Evolutionary conservation across 257 asterid species (phyloP).

Genomic region (Forsythia suspensa): DNA sequence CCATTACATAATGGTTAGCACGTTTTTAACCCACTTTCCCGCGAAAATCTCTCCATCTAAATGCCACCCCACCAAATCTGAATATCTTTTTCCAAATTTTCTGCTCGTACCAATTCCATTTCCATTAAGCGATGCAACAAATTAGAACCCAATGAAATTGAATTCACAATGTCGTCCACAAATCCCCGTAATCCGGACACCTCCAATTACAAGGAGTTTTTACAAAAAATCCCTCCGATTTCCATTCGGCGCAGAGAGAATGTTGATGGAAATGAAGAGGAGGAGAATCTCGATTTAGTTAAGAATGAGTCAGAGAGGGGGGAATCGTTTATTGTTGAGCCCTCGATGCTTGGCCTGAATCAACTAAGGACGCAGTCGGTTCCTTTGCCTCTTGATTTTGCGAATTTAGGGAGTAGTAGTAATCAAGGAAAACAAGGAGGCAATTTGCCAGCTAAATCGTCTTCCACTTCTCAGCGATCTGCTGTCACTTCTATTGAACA

Average conservation of each 20-base stretch:
- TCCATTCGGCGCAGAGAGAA: slow-evolving; percentile 38
- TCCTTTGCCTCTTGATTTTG: slow-evolving; percentile 45
- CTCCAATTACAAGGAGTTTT: slow-evolving; percentile 33
- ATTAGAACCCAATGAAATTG: not conserved
- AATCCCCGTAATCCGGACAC: slow-evolving; percentile 22
- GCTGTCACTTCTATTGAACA: slow-evolving; percentile 41
- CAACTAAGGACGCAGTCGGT: slow-evolving; percentile 73
- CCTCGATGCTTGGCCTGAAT: slow-evolving; percentile 62
- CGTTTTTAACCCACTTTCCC: slow-evolving; percentile 57
- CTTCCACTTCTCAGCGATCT: slow-evolving; percentile 33
- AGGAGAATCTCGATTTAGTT: slow-evolving; percentile 26
- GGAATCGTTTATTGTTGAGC: slow-evolving; percentile 44
- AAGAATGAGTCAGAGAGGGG: slow-evolving; percentile 14
- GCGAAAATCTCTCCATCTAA: slow-evolving; percentile 61
- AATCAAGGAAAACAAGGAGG: slow-evolving; percentile 26
- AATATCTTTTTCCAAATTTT: slow-evolving; percentile 17
- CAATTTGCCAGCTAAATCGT: slow-evolving; percentile 16
- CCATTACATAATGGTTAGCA: slow-evolving; percentile 32
- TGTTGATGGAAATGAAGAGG: slow-evolving; percentile 5
- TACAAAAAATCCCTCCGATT: slow-evolving; percentile 60
- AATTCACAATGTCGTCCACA: slow-evolving; percentile 31
- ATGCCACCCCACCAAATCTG: slow-evolving; percentile 19
- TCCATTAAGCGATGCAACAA: not conserved
- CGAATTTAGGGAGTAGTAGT: slow-evolving; percentile 18
- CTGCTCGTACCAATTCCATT: slow-evolving; percentile 15